phyloP scores from a whole-genome alignment of 2,329 filamentous ascomycete species.

The Sporothrix protearum region DNA sequence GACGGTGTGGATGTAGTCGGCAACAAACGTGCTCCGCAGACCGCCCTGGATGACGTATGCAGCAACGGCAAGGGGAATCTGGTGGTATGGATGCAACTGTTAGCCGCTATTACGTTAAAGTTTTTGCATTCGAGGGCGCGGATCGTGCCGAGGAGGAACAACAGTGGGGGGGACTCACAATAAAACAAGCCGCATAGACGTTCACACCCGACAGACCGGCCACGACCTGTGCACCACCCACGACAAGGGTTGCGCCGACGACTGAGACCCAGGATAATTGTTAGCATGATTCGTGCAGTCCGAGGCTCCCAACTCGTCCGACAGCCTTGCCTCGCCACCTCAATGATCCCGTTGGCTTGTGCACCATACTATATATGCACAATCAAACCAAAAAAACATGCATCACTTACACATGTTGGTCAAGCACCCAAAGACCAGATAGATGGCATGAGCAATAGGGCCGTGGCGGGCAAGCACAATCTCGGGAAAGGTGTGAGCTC shows the following conservation, averaged over 20 bases:
- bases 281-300: conserved; percentile 9
- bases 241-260: conserved; percentile 39
- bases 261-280: conserved; percentile 27
- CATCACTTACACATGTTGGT: conserved; percentile 37
- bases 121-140: not conserved
- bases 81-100: not conserved
- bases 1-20: conserved; percentile 42
- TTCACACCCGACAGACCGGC: conserved; percentile 41
- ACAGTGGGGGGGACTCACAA: conserved; percentile 27
- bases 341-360: not conserved
- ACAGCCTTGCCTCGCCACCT: not conserved
- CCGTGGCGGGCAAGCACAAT: conserved; percentile 41
- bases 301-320: not conserved
- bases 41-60: conserved; percentile 42
- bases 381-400: not conserved
- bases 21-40: conserved; percentile 41
- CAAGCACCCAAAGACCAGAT: conserved; percentile 40
- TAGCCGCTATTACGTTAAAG: conserved; percentile 7
- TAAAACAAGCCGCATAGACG: conserved; percentile 41
- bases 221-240: conserved; percentile 40
- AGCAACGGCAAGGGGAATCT: conserved; percentile 39
- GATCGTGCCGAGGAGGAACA: not conserved
- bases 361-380: not conserved
- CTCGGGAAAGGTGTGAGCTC: conserved; percentile 43
- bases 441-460: conserved; percentile 38